Evolutionary conservation across 805 yeast species (phyloP).

Genomic region (Lachancea nothofagi): DNA sequence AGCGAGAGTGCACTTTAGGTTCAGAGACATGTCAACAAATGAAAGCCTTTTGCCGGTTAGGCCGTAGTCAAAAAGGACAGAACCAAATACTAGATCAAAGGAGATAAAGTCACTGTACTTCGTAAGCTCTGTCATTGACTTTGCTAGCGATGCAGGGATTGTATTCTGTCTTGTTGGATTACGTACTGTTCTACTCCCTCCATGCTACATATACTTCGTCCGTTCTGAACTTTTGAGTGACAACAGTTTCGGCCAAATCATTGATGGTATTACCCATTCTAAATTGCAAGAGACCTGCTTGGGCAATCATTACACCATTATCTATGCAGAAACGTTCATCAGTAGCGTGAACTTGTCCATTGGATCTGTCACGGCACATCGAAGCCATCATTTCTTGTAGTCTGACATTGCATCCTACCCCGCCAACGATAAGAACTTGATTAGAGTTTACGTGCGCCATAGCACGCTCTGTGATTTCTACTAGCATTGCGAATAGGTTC

Average conservation of each 20-base stretch:
- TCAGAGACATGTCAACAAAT: too few species aligned
- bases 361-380: constrained; percentile 79
- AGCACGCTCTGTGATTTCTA: constrained; percentile 95
- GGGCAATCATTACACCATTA: constrained; percentile 98
- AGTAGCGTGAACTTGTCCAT: constrained; percentile 87
- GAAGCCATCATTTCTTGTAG: constrained; percentile 94
- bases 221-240: constrained; percentile 90
- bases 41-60: neutral
- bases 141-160: neutral
- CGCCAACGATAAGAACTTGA: constrained; percentile 93
- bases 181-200: constrained; percentile 49
- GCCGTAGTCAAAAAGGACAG: neutral
- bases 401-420: constrained; percentile 93
- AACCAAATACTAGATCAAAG: too few species aligned
- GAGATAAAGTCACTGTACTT: too few species aligned
- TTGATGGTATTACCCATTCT: constrained; percentile 67
- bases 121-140: neutral
- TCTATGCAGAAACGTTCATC: constrained; percentile 97
- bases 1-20: too few species aligned
- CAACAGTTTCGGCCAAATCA: constrained; percentile 63
- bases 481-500: constrained; percentile 89
- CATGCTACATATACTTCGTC: constrained; percentile 88
- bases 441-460: constrained; percentile 92
- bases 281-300: constrained; percentile 85
- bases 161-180: neutral